Conservation (phyloP, 1,284 basidiomycete genomes). For the Termitomyces sp. region DNA sequence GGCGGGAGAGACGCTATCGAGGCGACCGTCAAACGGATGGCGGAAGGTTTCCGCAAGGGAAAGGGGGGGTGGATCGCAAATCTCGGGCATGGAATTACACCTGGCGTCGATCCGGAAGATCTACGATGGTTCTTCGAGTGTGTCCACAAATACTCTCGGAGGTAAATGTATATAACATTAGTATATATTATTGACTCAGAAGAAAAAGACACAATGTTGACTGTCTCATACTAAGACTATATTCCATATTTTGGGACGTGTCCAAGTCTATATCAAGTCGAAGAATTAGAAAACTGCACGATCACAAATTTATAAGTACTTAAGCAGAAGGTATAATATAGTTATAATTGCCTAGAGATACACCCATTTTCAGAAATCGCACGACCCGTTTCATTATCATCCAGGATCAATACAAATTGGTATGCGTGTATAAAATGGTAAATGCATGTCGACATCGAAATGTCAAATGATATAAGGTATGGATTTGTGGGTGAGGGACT, state of each 20-base stretch:
- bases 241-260: too few relatives aligned
- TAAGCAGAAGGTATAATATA: too few relatives aligned
- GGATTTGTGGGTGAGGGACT: constrained; percentile 13
- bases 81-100: constrained; percentile 95
- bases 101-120: constrained; percentile 92
- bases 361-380: background rate
- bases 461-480: constrained; percentile 16
- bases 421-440: constrained; percentile 9
- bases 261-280: background rate
- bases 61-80: constrained; percentile 88
- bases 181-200: background rate
- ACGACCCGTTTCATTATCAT: constrained; percentile 1
- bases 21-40: constrained; percentile 80
- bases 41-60: constrained; percentile 66
- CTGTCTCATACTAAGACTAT: background rate
- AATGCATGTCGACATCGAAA: constrained; percentile 9
- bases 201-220: background rate
- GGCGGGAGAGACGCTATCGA: constrained; percentile 89
- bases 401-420: constrained; percentile 13
- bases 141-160: constrained; percentile 73
- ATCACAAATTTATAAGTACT: too few relatives aligned
- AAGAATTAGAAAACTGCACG: background rate
- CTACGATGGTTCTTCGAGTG: constrained; percentile 88
- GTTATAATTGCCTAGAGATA: background rate
- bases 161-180: background rate